Base-by-base conservation (phyloP, 768 basidiomycete species). In the Chalciporus pseudorubinellus region DNA sequence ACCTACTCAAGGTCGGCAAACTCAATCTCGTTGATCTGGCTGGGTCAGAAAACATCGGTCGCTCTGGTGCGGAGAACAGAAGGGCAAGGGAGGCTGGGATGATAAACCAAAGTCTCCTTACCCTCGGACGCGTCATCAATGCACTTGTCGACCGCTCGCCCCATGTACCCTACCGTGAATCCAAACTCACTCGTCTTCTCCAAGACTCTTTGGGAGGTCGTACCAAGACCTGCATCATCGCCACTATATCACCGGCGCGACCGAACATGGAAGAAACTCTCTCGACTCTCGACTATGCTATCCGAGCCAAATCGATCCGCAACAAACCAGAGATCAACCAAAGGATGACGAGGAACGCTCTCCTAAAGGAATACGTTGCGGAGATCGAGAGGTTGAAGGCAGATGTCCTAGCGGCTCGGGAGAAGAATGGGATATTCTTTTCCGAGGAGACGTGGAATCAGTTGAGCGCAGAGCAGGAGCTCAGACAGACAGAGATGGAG, bases 131-230 rank as follows among this genome's bases (percentile, higher is more conserved):
- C 28, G 97, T 98, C 33, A 98, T 99, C 60, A 97, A 95, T 56
- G 91, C 91, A 10, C 79, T 99, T 39, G 97, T 98, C 47, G 95
- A 98, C 60, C 87, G 83, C 59, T 85, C 90, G 0, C 77, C 84
- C 26, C 97, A 98, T 65, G 87, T 98, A 40, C 97, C 97, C 7
- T 99, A 98, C 67, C 83, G 93, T 22, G 97, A 99, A 71, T 98
- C 95, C 3, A 98, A 98, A 66, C 86, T 99, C 47, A 99, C 97
- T 13, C 90, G 97, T 31, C 79, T 99, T 10, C 79, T 99, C 4
- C 95, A 98, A 85, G 97, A 99, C 71, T 99, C 97, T n/a, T 78
- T 99, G 5, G 97, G 97, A 6, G 97, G 97, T 0, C 81, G 85
- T 28, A 99, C 97, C 6, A 98, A 98, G 73, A 99, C 97, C 0